Conservation (phyloP, 306 rosid genomes). For the Prunus padus region DNA sequence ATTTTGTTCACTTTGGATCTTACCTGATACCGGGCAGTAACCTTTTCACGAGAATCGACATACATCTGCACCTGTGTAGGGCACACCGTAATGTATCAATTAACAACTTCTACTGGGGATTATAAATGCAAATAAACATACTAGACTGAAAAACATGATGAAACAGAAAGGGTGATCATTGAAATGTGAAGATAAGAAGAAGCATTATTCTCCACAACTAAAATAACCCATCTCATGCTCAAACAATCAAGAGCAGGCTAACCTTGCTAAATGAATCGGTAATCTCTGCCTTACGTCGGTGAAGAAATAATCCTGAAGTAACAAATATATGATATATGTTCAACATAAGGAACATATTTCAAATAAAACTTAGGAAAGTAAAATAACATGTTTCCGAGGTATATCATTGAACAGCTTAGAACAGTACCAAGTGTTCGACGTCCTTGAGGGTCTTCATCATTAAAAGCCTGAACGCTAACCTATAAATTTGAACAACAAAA, state of each 20-base stretch:
- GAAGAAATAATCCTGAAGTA: constrained; percentile 87
- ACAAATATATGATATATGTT: constrained; percentile 16
- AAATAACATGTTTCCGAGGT: constrained; percentile 15
- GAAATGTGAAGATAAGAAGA: neutral
- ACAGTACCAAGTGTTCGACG: constrained; percentile 82
- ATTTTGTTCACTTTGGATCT: constrained; percentile 22
- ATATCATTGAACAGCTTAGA: constrained; percentile 24
- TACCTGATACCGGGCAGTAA: constrained; percentile 97
- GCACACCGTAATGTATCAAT: constrained; percentile 7
- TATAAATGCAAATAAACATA: neutral
- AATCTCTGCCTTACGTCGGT: constrained; percentile 76
- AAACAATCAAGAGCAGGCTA: constrained; percentile 28
- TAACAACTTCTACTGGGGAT: constrained; percentile 2
- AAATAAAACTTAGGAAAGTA: constrained; percentile 12
- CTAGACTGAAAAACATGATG: neutral
- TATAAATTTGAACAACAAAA: constrained; percentile 40
- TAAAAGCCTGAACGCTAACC: constrained; percentile 97
- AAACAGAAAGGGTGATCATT: neutral
- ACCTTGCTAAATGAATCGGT: constrained; percentile 65
- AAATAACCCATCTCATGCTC: constrained; percentile 24
- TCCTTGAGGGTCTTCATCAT: constrained; percentile 96
- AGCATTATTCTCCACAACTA: neutral
- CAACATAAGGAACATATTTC: constrained; percentile 12
- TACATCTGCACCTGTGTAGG: constrained; percentile 77
- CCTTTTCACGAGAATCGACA: constrained; percentile 78